phyloP scores from a whole-genome alignment of 176 grass and related monocot species.

The Triticum timopheevii region DNA sequence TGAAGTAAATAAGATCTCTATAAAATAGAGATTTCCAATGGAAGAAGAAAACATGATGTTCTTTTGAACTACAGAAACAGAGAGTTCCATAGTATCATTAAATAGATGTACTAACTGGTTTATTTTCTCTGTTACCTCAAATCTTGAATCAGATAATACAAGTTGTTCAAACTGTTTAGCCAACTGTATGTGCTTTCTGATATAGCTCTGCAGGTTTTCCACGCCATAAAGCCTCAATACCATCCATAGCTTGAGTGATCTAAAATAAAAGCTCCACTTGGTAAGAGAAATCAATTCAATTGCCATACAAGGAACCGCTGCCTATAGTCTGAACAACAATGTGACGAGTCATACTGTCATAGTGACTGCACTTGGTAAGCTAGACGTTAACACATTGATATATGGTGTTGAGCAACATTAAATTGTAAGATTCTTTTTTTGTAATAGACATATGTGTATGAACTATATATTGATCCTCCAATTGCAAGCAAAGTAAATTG shows the following conservation, averaged over 20 bases:
- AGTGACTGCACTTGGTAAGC: background rate
- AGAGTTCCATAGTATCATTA: background rate
- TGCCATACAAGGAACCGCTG: background rate
- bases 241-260: conserved; percentile 79
- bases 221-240: conserved; percentile 73
- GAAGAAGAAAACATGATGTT: background rate
- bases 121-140: conserved; percentile 51
- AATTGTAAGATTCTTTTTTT: background rate
- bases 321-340: background rate
- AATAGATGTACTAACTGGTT: background rate
- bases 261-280: conserved; percentile 32
- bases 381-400: background rate
- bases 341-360: background rate
- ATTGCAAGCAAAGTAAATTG: background rate
- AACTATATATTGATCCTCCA: background rate
- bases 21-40: background rate
- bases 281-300: background rate
- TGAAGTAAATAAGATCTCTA: background rate
- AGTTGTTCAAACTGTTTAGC: conserved; percentile 62
- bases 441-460: background rate
- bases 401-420: background rate
- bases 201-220: conserved; percentile 70
- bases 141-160: conserved; percentile 54
- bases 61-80: background rate
- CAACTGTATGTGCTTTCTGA: conserved; percentile 59